phyloP scores from a whole-genome alignment of 768 basidiomycete species.

The Tricholoma sp. region DNA sequence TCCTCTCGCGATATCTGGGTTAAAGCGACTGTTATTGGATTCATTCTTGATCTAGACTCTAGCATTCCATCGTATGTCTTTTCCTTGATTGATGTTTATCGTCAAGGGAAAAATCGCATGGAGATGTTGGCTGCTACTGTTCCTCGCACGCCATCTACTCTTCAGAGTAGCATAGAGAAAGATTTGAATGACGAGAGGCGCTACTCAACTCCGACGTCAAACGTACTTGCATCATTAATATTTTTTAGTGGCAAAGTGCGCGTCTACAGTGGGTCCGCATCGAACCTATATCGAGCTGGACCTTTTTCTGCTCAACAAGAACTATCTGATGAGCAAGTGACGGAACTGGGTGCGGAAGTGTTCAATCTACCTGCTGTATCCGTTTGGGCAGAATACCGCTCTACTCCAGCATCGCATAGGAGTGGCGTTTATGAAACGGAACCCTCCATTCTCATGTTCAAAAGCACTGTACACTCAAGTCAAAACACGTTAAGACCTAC shows the following conservation, averaged over 20 bases:
- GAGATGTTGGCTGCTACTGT: slow-evolving; percentile 55
- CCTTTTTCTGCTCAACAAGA: slow-evolving; percentile 33
- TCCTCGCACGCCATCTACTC: slow-evolving; percentile 36
- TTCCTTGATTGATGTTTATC: slow-evolving; percentile 82
- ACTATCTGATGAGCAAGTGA: slow-evolving; percentile 48
- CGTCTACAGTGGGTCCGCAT: slow-evolving; percentile 51
- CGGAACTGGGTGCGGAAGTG: slow-evolving; percentile 51
- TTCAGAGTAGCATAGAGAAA: slow-evolving; percentile 4
- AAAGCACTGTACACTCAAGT: slow-evolving; percentile 85
- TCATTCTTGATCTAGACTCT: slow-evolving; percentile 80
- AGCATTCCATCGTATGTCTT: slow-evolving; percentile 74
- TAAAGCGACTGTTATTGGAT: slow-evolving; percentile 73
- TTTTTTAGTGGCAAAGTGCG: slow-evolving; percentile 86
- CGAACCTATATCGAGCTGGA: slow-evolving; percentile 33
- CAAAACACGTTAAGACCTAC: slow-evolving; percentile 79
- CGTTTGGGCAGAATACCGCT: slow-evolving; percentile 79
- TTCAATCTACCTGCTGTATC: slow-evolving; percentile 75
- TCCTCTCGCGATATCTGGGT: slow-evolving; percentile 54
- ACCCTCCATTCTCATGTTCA: slow-evolving; percentile 71
- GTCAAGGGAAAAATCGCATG: slow-evolving; percentile 73
- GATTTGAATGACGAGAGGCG: slow-evolving; percentile 20
- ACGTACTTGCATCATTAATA: slow-evolving; percentile 58
- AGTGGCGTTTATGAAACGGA: slow-evolving; percentile 29
- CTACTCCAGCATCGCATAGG: slow-evolving; percentile 43
- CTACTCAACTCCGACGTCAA: slow-evolving; percentile 46